Conservation (phyloP, 441 rosid species). For the Croton laevigatus region DNA sequence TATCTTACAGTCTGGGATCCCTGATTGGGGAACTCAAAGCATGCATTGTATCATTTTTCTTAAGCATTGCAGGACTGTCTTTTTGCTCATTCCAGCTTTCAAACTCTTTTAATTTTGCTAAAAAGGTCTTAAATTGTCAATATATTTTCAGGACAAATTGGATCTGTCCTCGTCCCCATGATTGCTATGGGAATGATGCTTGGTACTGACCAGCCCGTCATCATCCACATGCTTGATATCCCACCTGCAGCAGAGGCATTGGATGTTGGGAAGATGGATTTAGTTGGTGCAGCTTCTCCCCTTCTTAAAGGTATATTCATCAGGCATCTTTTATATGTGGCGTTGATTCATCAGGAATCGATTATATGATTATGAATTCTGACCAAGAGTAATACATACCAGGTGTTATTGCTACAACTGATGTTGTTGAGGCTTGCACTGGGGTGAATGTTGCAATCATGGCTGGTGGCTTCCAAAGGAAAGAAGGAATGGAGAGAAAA, state of each 20-base stretch:
- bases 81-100: background rate
- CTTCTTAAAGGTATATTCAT: conserved; percentile 70
- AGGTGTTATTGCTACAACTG: conserved; percentile 96
- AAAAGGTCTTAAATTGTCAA: background rate
- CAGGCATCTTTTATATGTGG: background rate
- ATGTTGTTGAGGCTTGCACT: conserved; percentile 92
- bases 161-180: conserved; percentile 96
- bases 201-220: conserved; percentile 94
- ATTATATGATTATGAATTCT: conserved; percentile 6
- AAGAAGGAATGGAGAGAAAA: conserved; percentile 98
- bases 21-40: no score
- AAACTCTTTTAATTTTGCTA: background rate
- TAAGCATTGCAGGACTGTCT: background rate
- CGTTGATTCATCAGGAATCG: background rate
- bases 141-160: conserved; percentile 75
- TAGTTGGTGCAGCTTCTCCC: conserved; percentile 93
- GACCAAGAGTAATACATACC: conserved; percentile 8
- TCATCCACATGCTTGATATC: conserved; percentile 96
- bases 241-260: conserved; percentile 92
- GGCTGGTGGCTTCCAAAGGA: conserved; percentile 98
- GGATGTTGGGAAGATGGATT: conserved; percentile 93
- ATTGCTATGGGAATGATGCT: conserved; percentile 94
- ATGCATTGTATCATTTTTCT: no score
- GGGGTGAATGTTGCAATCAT: conserved; percentile 86
- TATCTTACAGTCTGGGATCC: no score